phyloP scores from a whole-genome alignment of 495 filamentous ascomycete species.

The Daldinia loculata region DNA sequence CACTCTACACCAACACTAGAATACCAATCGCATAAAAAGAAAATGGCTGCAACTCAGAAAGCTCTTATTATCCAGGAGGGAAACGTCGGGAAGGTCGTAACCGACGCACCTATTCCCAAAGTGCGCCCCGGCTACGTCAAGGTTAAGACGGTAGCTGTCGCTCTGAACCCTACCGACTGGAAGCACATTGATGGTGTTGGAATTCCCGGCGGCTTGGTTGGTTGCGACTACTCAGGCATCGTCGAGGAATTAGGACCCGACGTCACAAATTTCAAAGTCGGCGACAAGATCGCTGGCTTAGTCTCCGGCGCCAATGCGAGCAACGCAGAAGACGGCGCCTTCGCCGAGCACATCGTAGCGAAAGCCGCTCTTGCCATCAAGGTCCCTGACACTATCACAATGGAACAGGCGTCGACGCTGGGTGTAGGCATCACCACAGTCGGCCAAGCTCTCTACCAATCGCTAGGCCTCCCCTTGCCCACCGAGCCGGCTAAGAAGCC shows the following conservation, averaged over 20 bases:
- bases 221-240: slow-evolving; percentile 49
- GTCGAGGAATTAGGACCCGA: slow-evolving; percentile 46
- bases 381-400: slow-evolving; percentile 32
- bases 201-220: slow-evolving; percentile 29
- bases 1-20: not conserved
- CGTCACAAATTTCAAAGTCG: slow-evolving; percentile 40
- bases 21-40: not conserved
- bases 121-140: slow-evolving; percentile 15
- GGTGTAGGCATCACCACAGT: slow-evolving; percentile 50
- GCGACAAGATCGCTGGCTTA: slow-evolving; percentile 50
- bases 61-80: slow-evolving; percentile 3
- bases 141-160: slow-evolving; percentile 47
- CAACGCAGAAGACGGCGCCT: slow-evolving; percentile 43
- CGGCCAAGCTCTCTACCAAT: slow-evolving; percentile 45
- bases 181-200: slow-evolving; percentile 56
- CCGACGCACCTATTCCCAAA: slow-evolving; percentile 11
- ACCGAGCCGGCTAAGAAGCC: slow-evolving; percentile 2
- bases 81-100: not conserved
- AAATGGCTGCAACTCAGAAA: slow-evolving; percentile 15
- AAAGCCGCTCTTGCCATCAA: slow-evolving; percentile 22
- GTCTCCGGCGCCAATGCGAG: slow-evolving; percentile 32
- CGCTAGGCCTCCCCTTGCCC: slow-evolving; percentile 41
- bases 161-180: slow-evolving; percentile 65
- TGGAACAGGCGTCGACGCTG: slow-evolving; percentile 49
- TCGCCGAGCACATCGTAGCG: slow-evolving; percentile 47